Base-by-base conservation (phyloP, 2,329 filamentous ascomycete species). In the Geoglossum cookeanum region DNA sequence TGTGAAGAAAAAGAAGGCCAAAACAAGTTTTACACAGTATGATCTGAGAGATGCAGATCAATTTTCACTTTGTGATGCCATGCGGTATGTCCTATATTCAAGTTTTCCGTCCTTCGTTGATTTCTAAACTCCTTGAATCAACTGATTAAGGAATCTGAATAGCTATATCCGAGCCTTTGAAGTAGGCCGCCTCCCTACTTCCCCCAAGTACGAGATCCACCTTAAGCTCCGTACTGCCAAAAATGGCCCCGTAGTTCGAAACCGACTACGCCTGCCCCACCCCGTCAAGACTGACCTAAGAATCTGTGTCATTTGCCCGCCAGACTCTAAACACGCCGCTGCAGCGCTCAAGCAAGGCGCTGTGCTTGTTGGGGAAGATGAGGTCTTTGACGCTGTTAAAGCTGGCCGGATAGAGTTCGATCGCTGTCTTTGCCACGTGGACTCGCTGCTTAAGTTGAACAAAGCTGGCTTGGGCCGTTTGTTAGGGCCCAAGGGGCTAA, bases 121-220 rank as follows among this genome's bases (percentile, higher is more conserved):
- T n/a, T 5, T 32, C 4, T 17, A 22, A 55, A 55, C 22, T 32
- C n/a, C 51, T 55, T 57, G 62, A 55, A 63, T 60, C 57, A 32
- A 57, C n/a, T 58, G 55, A 47, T 32, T 52, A 33, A 52, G 7
- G 5, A 22, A 7, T 32, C 37, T 4, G 22, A 59, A 32, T 63
- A 95, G 89, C 68, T 92, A 95, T 68, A 80, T 98, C 62, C 87
- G 88, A 65, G 91, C 92, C 53, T 83, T 85, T 66, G 92, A 98
- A 78, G 90, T 96, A 64, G 91, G 92, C 66, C 80, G 80, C 56
- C 78, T 83, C 54, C 84, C 87, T 2, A 76, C 78, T 2, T 74
- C 76, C 9, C 75, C 82, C 63, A 97, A 96, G 70, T 98, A 98
- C 74, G 92, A 97, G 69, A 65, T 97, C 55, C 79, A 87, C 65